Base-by-base conservation (phyloP, 208 protist species). In the Herpetomonas muscarum region DNA sequence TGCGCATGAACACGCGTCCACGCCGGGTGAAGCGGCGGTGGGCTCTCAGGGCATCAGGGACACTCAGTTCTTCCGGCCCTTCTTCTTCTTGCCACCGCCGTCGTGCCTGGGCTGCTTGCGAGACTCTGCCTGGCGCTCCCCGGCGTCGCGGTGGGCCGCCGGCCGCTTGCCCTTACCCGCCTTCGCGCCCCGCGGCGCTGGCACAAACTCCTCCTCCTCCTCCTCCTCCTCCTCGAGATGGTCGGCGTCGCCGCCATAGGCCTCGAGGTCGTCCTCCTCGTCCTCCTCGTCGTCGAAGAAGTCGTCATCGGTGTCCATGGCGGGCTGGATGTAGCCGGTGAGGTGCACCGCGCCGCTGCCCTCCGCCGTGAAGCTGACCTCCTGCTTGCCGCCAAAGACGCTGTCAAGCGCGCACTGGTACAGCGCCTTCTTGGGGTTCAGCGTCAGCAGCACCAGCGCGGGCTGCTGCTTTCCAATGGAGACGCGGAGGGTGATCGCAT, bases 401-500 rank as follows among this genome's bases (percentile, higher is more conserved):
- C 89, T 69, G 56, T 93, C 86, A 15, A 80, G 76, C 31, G 57
- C 62, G 49, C 76, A 62, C 44, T 90, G 80, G 52, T 85, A 90
- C 13, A 76, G 36, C 19, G 70, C 73, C 37, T 59, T 67, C 32
- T 81, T 74, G n/a, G 81, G 77, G 69, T 93, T 76, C 42, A 93
- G 73, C 7, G 86, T 93, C 2, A 68, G 76, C 12, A 93, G 59
- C 6, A 74, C 71, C 26, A 85, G 82, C 25, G 75, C 55, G 26
- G 71, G 72, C 3, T 87, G 51, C 21, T 51, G 46, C 39, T 59
- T 59, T 5, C 17, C 41, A 5, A 46, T 19, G 10, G 64, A 58
- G 9, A 80, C 76, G 7, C 57, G 31, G 7, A 90, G 67, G 1
- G 75, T 81, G 54, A 85, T 69, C 25, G 70, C 48, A 29, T 62